These are phyloP conservation scores for Monascus ruber DNA, from an alignment of 2,329 filamentous ascomycete genomes.

Conservation along the genomic window DNA sequence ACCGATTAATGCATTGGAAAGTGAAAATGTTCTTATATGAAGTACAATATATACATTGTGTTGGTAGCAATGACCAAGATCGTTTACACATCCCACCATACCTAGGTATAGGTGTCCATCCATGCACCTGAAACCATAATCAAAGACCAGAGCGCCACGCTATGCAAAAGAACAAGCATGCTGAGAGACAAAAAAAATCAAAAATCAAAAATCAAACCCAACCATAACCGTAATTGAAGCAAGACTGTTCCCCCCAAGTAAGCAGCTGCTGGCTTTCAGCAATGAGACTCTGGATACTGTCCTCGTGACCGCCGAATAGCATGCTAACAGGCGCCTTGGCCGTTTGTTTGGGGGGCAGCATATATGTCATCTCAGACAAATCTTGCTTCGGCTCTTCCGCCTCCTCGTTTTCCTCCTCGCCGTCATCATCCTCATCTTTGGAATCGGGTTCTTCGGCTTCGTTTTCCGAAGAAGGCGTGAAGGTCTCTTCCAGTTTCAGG, in stretches of 20 bases:
- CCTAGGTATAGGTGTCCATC: too few relatives aligned
- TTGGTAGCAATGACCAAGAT: too few relatives aligned
- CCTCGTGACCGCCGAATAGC: slow-evolving; percentile 12
- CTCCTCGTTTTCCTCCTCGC: slow-evolving; percentile 5
- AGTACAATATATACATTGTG: too few relatives aligned
- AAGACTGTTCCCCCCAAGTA: slow-evolving; percentile 15
- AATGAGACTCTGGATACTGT: slow-evolving; percentile 13
- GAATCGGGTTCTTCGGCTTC: slow-evolving; percentile 47
- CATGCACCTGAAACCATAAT: neutral
- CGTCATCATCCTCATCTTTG: slow-evolving; percentile 39
- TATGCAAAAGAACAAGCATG: slow-evolving; percentile 16
- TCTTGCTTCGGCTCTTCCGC: slow-evolving; percentile 1
- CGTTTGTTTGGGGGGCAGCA: slow-evolving; percentile 8
- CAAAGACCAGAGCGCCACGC: slow-evolving; percentile 19
- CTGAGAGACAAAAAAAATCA: slow-evolving; percentile 1
- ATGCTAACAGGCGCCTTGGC: slow-evolving; percentile 15
- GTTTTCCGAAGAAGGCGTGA: slow-evolving; percentile 51
- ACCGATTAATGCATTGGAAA: too few relatives aligned
- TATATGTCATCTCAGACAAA: slow-evolving; percentile 3
- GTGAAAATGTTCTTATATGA: too few relatives aligned
- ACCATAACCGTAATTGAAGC: slow-evolving; percentile 24
- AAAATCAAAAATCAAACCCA: slow-evolving; percentile 16
- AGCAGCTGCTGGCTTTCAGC: slow-evolving; percentile 15
- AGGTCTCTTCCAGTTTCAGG: slow-evolving; percentile 70
- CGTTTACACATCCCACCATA: too few relatives aligned